These are phyloP conservation scores for Obelidium mucronatum DNA, from an alignment of 192 early-diverging fungal genomes.

Conservation along the genomic window DNA sequence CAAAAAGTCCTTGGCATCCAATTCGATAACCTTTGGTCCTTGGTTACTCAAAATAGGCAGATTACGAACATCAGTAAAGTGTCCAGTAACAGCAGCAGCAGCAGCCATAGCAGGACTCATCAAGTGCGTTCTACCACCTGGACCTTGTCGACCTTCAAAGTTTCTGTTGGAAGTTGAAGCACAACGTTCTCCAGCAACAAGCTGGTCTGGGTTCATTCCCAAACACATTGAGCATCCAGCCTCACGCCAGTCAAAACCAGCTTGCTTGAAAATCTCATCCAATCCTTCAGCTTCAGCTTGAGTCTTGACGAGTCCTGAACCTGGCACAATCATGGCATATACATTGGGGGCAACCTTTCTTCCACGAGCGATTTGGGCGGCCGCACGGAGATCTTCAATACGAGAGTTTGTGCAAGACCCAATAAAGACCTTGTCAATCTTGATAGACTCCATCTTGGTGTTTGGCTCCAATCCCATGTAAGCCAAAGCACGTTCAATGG, in stretches of 20 bases:
- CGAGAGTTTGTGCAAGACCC: constrained; percentile 78
- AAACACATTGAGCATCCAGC: constrained; percentile 78
- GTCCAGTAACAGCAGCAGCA: constrained; percentile 70
- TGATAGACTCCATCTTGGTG: constrained; percentile 60
- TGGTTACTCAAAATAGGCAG: constrained; percentile 24
- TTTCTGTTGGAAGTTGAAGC: constrained; percentile 78
- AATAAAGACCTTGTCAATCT: constrained; percentile 77
- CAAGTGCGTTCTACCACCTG: constrained; percentile 71
- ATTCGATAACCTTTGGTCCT: constrained; percentile 42
- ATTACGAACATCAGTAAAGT: constrained; percentile 67
- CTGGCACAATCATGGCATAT: constrained; percentile 73
- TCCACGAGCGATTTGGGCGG: constrained; percentile 66
- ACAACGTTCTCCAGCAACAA: constrained; percentile 71
- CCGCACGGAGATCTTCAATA: constrained; percentile 74
- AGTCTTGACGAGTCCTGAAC: constrained; percentile 74
- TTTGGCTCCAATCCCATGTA: constrained; percentile 74
- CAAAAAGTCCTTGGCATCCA: constrained; percentile 48
- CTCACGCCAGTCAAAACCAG: constrained; percentile 77
- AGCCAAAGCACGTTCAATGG: constrained; percentile 60
- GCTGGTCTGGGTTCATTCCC: constrained; percentile 79
- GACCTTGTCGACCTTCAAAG: constrained; percentile 77
- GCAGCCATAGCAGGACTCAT: constrained; percentile 75
- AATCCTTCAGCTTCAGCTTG: constrained; percentile 77
- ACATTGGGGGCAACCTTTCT: constrained; percentile 66
- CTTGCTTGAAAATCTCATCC: constrained; percentile 70